These are phyloP conservation scores for Zalaria obscura DNA, from an alignment of 2,329 filamentous ascomycete species.

Conservation along the genomic window DNA sequence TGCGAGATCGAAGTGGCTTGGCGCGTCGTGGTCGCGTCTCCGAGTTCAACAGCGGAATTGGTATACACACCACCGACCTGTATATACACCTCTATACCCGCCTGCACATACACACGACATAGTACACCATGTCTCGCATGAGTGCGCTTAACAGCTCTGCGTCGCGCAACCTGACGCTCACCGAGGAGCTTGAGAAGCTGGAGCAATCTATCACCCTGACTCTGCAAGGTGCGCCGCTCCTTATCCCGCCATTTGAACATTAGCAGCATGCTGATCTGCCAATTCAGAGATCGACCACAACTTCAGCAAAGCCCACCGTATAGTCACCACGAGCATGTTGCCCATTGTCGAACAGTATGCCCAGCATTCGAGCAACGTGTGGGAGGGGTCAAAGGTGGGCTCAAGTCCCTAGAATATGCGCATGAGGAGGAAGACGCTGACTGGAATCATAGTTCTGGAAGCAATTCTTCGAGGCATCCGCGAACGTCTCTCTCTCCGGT, in stretches of 20 bases:
- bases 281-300: constrained; percentile 87
- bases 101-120: too few species aligned
- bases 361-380: constrained; percentile 83
- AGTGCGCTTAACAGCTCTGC: constrained; percentile 21
- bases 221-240: constrained; percentile 54
- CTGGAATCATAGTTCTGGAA: constrained; percentile 71
- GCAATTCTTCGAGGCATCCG: constrained; percentile 97
- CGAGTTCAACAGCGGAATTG: too few species aligned
- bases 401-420: neutral
- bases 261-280: neutral
- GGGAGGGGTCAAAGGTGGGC: constrained; percentile 83
- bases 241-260: neutral
- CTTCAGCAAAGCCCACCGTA: constrained; percentile 91
- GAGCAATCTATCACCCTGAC: constrained; percentile 96
- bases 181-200: constrained; percentile 87
- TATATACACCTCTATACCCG: too few species aligned
- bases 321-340: constrained; percentile 85
- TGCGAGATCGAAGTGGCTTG: too few species aligned
- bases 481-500: constrained; percentile 88
- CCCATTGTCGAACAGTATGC: constrained; percentile 92
- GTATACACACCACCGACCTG: too few species aligned
- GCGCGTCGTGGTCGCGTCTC: too few species aligned
- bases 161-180: constrained; percentile 56
- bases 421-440: neutral
- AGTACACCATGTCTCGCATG: constrained; percentile 34